Evolutionary conservation across 352 stramenopile species (phyloP), one percentile per base, ranked within the genome.

Genomic region (Phytophthora pisi): DNA sequence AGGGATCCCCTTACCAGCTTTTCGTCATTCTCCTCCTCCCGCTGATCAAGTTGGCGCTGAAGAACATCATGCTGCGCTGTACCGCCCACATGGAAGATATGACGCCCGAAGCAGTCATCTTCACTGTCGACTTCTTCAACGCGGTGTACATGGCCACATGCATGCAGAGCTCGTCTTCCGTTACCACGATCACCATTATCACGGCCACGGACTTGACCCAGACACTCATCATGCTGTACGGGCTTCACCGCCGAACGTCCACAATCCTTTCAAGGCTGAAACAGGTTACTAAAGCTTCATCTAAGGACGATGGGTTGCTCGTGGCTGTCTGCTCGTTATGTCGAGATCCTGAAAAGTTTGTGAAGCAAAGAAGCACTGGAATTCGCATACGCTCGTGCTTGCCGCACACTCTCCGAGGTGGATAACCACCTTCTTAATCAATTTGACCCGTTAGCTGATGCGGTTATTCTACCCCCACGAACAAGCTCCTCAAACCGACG

Each of bases 121-220:
- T 72, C 26, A 60, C 58, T 6, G 52, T 68, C 26, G 52, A 64
- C n/a, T 59, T 68, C 18, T 72, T 72, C 59, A 61, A 68, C 36
- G 42, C 58, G 2, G 10, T 68, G 5, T 65, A 68, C 49, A 28
- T 68, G 34, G 53, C 65, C 7, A 58, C 46, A 2, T 63, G 47
- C 18, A 68, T 72, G 65, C 65, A 72, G 38, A 54, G 34, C 10
- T 28, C 51, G 1, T 43, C 58, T 20, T 67, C 65, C 13, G 13
- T 30, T 2, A 10, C 34, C 9, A 34, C 47, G 13, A 24, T 45
- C 16, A 34, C 30, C 9, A 18, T 42, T 8, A 52, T 62, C 30
- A 62, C 55, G 1, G 7, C 46, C 15, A 52, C 45, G 11, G 26
- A 62, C 36, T 11, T 54, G 28, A 9, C 28, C 0, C 56, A 63